These are phyloP conservation scores for Chenopodium formosanum DNA, from an alignment of 148 eudicot species.

Conservation along the genomic window DNA sequence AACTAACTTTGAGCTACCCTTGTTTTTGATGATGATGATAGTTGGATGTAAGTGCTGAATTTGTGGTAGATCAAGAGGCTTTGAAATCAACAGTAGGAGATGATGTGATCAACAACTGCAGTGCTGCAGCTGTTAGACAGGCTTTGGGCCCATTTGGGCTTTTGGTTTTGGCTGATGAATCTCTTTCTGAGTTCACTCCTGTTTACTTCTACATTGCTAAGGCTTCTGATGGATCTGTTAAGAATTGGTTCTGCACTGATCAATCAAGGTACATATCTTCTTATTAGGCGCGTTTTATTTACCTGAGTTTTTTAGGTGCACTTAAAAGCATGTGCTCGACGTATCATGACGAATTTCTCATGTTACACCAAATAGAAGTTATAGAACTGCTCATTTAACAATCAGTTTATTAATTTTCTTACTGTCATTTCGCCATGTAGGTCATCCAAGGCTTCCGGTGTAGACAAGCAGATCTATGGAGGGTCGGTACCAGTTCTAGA, in stretches of 20 bases:
- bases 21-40: conserved; percentile 25
- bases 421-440: conserved; percentile 28
- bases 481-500: conserved; percentile 70
- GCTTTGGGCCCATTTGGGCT: conserved; percentile 85
- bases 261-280: conserved; percentile 46
- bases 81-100: conserved; percentile 45
- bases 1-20: conserved; percentile 4
- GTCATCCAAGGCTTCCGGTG: conserved; percentile 65
- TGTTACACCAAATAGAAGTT: too few relatives aligned
- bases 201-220: conserved; percentile 75
- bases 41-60: conserved; percentile 73
- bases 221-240: conserved; percentile 49
- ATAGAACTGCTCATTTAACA: too few relatives aligned
- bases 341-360: too few relatives aligned
- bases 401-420: too few relatives aligned
- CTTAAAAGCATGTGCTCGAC: too few relatives aligned
- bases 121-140: conserved; percentile 51
- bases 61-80: conserved; percentile 50
- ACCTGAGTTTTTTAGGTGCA: too few relatives aligned
- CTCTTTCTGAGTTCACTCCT: conserved; percentile 73
- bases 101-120: conserved; percentile 59
- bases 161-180: conserved; percentile 64
- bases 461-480: conserved; percentile 56
- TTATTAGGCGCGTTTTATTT: too few relatives aligned
- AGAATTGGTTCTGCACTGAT: conserved; percentile 80